These are phyloP conservation scores for Uncinocarpus reesii DNA, from an alignment of 2,329 filamentous ascomycete genomes.

Conservation along the genomic window DNA sequence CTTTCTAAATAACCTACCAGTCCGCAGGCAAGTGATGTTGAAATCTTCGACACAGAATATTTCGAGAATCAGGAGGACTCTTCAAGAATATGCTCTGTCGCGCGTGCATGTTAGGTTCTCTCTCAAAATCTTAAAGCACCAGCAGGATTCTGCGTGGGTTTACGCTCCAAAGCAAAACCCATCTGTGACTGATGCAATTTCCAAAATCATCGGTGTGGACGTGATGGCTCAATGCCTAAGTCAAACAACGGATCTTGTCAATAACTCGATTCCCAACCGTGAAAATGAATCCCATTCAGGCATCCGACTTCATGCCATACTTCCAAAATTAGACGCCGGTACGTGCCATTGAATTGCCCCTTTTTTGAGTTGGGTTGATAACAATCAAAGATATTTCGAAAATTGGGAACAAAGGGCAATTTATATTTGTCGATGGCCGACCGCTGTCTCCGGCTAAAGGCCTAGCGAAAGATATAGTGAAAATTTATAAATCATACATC, in stretches of 20 bases:
- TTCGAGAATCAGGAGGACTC: conserved; percentile 41
- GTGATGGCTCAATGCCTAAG: conserved; percentile 42
- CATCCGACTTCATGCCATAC: conserved; percentile 30
- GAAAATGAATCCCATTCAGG: not conserved
- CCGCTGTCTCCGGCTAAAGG: conserved; percentile 44
- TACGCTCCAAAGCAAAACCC: conserved; percentile 46
- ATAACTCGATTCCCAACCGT: conserved; percentile 14
- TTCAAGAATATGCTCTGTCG: conserved; percentile 52
- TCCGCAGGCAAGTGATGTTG: conserved; percentile 46
- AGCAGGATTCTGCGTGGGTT: conserved; percentile 54
- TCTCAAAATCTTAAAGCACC: conserved; percentile 40
- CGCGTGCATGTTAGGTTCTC: conserved; percentile 47
- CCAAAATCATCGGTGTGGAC: conserved; percentile 48
- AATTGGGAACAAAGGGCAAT: conserved; percentile 35
- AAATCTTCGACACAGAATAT: conserved; percentile 44
- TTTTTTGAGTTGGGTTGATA: not conserved
- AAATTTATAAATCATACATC: conserved; percentile 42
- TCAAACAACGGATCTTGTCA: conserved; percentile 21
- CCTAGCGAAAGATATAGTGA: conserved; percentile 44
- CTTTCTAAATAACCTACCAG: conserved; percentile 50
- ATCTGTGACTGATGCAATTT: conserved; percentile 43
- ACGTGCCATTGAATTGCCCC: conserved; percentile 8
- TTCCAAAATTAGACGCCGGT: conserved; percentile 40
- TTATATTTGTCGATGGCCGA: conserved; percentile 48
- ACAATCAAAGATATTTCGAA: conserved; percentile 28